A percentile compares a stretch with the other conserved stretches of the same genome.
Evolutionary conservation across 2,329 filamentous ascomycete genomes (phyloP).

Genomic region (Emmonsiellopsis sp.): DNA sequence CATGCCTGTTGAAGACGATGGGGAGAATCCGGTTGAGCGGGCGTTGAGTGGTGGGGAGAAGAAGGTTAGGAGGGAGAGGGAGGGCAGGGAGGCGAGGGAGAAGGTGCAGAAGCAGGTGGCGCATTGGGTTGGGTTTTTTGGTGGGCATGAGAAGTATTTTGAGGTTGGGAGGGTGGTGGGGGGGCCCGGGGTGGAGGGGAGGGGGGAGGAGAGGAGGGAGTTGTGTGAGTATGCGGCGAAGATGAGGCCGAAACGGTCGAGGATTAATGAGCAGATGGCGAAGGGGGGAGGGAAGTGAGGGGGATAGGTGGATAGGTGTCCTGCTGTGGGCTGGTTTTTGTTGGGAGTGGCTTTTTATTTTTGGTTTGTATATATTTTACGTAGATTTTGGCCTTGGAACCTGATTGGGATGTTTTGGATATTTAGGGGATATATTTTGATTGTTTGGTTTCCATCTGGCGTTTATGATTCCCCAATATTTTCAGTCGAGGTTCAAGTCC

Average conservation of each 20-base stretch:
- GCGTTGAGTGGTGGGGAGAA: constrained; percentile 26
- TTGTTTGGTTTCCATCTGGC: too few species aligned
- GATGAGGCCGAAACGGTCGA: constrained; percentile 46
- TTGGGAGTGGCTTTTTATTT: not conserved
- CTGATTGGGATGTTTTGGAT: too few species aligned
- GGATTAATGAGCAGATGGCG: constrained; percentile 25
- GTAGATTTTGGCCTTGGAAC: too few species aligned
- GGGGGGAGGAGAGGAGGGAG: constrained; percentile 44
- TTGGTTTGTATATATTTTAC: not conserved
- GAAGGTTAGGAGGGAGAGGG: constrained; percentile 50
- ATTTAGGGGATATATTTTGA: too few species aligned
- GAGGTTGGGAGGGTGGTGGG: constrained; percentile 65
- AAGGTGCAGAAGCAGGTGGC: constrained; percentile 58
- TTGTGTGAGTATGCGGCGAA: constrained; percentile 65
- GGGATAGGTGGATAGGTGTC: constrained; percentile 7
- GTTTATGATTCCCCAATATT: too few species aligned
- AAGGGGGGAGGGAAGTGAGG: constrained; percentile 13
- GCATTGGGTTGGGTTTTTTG: constrained; percentile 81
- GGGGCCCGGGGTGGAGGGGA: constrained; percentile 36
- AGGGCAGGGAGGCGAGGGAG: constrained; percentile 54
- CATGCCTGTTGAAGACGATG: constrained; percentile 55
- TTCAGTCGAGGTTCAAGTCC: too few species aligned
- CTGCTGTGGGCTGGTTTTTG: not conserved
- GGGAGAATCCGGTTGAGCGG: constrained; percentile 23
- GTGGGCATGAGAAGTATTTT: constrained; percentile 68